These are phyloP conservation scores for Mimosa bimucronata DNA, from an alignment of 306 rosid genomes.

Conservation along the genomic window DNA sequence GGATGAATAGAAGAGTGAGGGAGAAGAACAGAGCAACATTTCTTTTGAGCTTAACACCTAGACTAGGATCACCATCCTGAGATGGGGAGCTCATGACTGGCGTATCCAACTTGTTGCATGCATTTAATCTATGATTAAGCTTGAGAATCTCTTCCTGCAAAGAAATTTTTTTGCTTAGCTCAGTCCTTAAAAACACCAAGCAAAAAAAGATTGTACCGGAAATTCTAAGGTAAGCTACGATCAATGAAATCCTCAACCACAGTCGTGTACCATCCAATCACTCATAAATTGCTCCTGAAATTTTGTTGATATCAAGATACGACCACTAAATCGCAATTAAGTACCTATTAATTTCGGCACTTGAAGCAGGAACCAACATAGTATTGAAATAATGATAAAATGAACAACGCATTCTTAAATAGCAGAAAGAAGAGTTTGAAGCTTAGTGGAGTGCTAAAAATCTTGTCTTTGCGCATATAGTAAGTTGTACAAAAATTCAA, in stretches of 20 bases:
- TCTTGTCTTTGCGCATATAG: background rate
- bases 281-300: background rate
- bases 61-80: slow-evolving; percentile 39
- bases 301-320: background rate
- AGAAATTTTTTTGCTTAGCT: slow-evolving; percentile 21
- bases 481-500: background rate
- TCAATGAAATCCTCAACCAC: background rate
- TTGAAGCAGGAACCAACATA: background rate
- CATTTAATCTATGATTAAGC: slow-evolving; percentile 52
- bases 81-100: slow-evolving; percentile 32
- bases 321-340: background rate
- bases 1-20: slow-evolving; percentile 54
- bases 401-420: background rate
- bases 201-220: background rate
- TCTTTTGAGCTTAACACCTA: slow-evolving; percentile 56
- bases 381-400: slow-evolving; percentile 5
- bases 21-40: slow-evolving; percentile 60
- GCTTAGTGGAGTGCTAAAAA: background rate
- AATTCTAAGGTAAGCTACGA: background rate
- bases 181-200: slow-evolving; percentile 16
- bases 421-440: background rate
- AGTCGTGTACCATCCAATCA: slow-evolving; percentile 5
- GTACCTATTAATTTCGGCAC: background rate
- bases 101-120: slow-evolving; percentile 45
- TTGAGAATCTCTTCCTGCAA: slow-evolving; percentile 60